Evolutionary conservation across 257 asterid genomes (phyloP).

Genomic region (Linaria vulgaris): DNA sequence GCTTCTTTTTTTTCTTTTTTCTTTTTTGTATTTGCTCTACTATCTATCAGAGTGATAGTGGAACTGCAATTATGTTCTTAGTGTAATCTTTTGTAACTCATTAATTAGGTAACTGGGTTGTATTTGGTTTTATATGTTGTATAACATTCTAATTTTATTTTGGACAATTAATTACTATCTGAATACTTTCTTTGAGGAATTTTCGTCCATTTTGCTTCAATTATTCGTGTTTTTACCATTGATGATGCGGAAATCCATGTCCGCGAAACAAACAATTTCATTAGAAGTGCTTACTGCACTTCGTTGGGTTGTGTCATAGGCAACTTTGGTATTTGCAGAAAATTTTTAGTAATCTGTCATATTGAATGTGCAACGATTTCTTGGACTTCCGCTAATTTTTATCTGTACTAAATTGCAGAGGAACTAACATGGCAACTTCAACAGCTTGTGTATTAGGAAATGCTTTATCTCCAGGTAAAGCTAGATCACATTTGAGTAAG

Average conservation of each 20-base stretch:
- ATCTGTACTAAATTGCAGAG: conserved; percentile 27
- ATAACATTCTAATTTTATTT: not conserved
- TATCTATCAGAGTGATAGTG: not conserved
- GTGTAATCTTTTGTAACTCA: not conserved
- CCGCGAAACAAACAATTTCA: too few relatives aligned
- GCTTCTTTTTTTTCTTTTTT: conserved; percentile 4
- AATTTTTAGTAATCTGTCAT: not conserved
- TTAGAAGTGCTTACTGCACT: not conserved
- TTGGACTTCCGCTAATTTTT: not conserved
- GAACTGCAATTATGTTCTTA: not conserved
- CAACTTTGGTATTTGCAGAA: not conserved
- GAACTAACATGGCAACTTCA: conserved; percentile 68
- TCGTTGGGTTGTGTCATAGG: not conserved
- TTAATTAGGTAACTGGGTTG: conserved; percentile 8
- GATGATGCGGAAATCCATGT: not conserved
- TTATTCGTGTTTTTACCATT: not conserved
- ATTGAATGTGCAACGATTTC: not conserved
- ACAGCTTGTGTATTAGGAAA: conserved; percentile 80
- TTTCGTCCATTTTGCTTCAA: not conserved
- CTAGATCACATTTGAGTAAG: conserved; percentile 47
- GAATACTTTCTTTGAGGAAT: not conserved
- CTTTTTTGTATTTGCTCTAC: not conserved
- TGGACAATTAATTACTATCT: not conserved
- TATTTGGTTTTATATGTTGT: not conserved
- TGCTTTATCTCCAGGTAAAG: conserved; percentile 41